These are phyloP conservation scores for Puya raimondii DNA, from an alignment of 176 grass and related monocot genomes.

Conservation along the genomic window DNA sequence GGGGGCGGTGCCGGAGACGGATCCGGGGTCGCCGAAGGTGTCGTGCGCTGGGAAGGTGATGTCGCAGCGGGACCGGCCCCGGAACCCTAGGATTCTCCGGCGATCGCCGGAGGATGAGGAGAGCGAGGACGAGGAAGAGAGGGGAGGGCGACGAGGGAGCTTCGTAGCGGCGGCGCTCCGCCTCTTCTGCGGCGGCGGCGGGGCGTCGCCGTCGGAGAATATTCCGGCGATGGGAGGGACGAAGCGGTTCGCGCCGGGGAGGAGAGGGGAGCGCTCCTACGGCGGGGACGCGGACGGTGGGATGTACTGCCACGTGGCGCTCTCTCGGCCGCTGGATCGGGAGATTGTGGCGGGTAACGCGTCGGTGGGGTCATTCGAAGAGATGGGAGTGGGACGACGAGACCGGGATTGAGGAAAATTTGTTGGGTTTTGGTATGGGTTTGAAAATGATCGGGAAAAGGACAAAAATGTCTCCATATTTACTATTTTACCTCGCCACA, in stretches of 20 bases:
- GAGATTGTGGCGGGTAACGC: background rate
- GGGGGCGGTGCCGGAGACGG: conserved; percentile 43
- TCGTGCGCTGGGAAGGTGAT: conserved; percentile 92
- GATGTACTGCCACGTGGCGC: conserved; percentile 22
- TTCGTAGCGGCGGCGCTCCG: conserved; percentile 1
- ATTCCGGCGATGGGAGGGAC: conserved; percentile 23
- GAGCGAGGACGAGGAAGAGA: background rate
- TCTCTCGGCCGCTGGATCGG: conserved; percentile 22
- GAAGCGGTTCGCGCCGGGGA: conserved; percentile 56
- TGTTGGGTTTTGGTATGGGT: too few species aligned
- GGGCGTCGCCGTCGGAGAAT: conserved; percentile 11
- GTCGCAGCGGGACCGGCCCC: conserved; percentile 31
- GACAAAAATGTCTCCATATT: too few species aligned
- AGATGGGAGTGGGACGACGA: background rate
- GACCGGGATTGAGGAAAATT: background rate
- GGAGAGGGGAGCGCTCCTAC: conserved; percentile 38
- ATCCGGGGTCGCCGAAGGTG: conserved; percentile 71
- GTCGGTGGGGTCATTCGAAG: conserved; percentile 4
- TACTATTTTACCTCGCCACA: too few species aligned
- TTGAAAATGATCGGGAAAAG: too few species aligned
- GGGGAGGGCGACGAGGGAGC: conserved; percentile 36
- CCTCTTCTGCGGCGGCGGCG: conserved; percentile 27
- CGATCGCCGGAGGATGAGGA: background rate
- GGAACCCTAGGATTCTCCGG: conserved; percentile 4
- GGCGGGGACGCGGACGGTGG: conserved; percentile 19